Base-by-base conservation (phyloP, 257 asterid species). In the Hygrophila difformis region DNA sequence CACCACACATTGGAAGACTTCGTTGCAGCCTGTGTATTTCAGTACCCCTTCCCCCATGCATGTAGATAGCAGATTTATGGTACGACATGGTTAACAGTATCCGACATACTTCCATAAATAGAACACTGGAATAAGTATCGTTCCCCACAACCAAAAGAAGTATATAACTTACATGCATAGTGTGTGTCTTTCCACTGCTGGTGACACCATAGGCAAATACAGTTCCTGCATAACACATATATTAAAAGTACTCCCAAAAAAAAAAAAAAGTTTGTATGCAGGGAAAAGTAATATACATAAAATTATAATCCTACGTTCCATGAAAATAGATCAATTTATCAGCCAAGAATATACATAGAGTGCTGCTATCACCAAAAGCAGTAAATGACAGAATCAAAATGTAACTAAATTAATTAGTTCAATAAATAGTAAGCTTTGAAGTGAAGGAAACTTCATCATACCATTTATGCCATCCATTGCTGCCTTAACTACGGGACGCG, bases 201-300 rank as follows among this genome's bases (percentile, higher is more conserved):
- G 99, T 91, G 64, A 91, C 99, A 61, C 99, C 99, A 72, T 91
- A 91, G 61, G 99, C 99, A 81, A 91, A 91, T 46, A 91, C 99
- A 44, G 99, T 91, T 56, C 97, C 99, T 91, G 84, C 75, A 74
- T 20, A n/a, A n/a, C n/a, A n/a, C n/a, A n/a, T n/a, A n/a, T n/a
- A n/a, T n/a, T n/a, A n/a, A n/a, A n/a, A n/a, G n/a, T n/a, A n/a
- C n/a, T n/a, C n/a, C n/a, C n/a, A n/a, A n/a, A n/a, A n/a, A n/a
- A n/a, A n/a, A n/a, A n/a, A n/a, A n/a, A n/a, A n/a, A n/a, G n/a
- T n/a, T n/a, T n/a, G n/a, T n/a, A n/a, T n/a, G n/a, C n/a, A n/a
- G n/a, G n/a, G n/a, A n/a, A n/a, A n/a, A n/a, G n/a, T n/a, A n/a
- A n/a, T n/a, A n/a, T n/a, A n/a, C n/a, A n/a, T n/a, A n/a, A n/a